These are phyloP conservation scores for Chenopodium suecicum DNA, from an alignment of 148 eudicot genomes.

Conservation along the genomic window DNA sequence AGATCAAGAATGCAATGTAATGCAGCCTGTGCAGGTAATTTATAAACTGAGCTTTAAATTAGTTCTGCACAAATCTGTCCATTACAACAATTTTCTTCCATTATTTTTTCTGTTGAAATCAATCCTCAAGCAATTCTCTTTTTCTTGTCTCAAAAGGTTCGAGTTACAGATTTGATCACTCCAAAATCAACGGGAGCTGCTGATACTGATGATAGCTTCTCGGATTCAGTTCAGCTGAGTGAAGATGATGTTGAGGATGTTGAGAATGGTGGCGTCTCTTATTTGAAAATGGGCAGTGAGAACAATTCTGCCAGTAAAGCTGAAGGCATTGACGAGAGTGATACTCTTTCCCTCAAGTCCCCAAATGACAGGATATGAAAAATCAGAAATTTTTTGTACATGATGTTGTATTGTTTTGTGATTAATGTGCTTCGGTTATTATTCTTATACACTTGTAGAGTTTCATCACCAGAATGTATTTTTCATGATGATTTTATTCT, in stretches of 20 bases:
- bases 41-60: not conserved
- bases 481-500: not conserved
- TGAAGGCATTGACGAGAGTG: slow-evolving; percentile 30
- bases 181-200: slow-evolving; percentile 11
- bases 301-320: slow-evolving; percentile 27
- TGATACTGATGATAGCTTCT: slow-evolving; percentile 6
- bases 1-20: slow-evolving; percentile 47
- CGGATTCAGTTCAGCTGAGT: slow-evolving; percentile 23
- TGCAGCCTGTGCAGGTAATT: slow-evolving; percentile 76
- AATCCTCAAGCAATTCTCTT: not conserved
- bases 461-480: not conserved
- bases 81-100: not conserved
- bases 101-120: not conserved
- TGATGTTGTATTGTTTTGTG: slow-evolving; percentile 1
- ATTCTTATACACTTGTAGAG: not conserved
- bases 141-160: slow-evolving; percentile 32
- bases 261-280: slow-evolving; percentile 39
- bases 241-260: slow-evolving; percentile 23
- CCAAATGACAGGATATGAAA: slow-evolving; percentile 17
- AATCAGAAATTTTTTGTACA: slow-evolving; percentile 17
- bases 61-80: not conserved
- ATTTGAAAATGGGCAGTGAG: slow-evolving; percentile 42
- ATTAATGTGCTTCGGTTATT: not conserved
- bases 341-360: slow-evolving; percentile 26
- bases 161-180: slow-evolving; percentile 58